These are phyloP conservation scores for Dactylonectria macrodidyma DNA, from an alignment of 2,329 filamentous ascomycete genomes.

Conservation along the genomic window DNA sequence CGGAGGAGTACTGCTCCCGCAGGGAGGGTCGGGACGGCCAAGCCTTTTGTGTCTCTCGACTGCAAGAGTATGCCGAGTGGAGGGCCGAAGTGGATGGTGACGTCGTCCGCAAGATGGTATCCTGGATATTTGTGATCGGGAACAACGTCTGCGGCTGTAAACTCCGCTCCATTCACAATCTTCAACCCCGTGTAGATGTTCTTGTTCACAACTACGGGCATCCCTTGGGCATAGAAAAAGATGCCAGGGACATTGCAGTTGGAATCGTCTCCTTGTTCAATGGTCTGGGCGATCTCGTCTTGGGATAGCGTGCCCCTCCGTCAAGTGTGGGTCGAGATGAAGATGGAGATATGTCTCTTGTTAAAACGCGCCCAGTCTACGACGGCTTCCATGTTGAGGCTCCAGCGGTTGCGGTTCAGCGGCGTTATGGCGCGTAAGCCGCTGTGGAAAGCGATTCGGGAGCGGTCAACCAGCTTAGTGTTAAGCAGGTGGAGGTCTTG, in stretches of 20 bases:
- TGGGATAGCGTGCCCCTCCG: not conserved
- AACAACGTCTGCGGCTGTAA: constrained; percentile 28
- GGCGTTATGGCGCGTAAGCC: constrained; percentile 33
- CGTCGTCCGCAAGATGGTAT: constrained; percentile 24
- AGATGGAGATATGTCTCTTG: constrained; percentile 3
- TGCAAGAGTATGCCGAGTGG: constrained; percentile 11
- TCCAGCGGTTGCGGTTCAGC: constrained; percentile 28
- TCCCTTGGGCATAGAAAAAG: constrained; percentile 33
- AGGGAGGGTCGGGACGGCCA: too few species aligned
- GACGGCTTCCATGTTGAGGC: constrained; percentile 23
- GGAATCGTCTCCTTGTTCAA: constrained; percentile 16
- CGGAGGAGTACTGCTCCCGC: too few species aligned
- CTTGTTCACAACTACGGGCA: constrained; percentile 34
- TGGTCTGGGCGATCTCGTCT: constrained; percentile 26
- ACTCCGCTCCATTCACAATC: constrained; percentile 13
- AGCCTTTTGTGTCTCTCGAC: constrained; percentile 22
- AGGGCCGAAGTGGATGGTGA: constrained; percentile 28
- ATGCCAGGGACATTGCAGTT: constrained; percentile 26
- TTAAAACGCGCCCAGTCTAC: constrained; percentile 28
- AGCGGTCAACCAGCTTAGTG: constrained; percentile 17
- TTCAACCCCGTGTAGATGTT: constrained; percentile 32
- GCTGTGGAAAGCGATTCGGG: constrained; percentile 29
- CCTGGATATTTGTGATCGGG: constrained; percentile 28
- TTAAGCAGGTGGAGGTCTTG: constrained; percentile 21
- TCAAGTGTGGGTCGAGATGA: not conserved